These are phyloP conservation scores for Podaxis carcinomalis DNA, from an alignment of 768 basidiomycete species.

Conservation along the genomic window DNA sequence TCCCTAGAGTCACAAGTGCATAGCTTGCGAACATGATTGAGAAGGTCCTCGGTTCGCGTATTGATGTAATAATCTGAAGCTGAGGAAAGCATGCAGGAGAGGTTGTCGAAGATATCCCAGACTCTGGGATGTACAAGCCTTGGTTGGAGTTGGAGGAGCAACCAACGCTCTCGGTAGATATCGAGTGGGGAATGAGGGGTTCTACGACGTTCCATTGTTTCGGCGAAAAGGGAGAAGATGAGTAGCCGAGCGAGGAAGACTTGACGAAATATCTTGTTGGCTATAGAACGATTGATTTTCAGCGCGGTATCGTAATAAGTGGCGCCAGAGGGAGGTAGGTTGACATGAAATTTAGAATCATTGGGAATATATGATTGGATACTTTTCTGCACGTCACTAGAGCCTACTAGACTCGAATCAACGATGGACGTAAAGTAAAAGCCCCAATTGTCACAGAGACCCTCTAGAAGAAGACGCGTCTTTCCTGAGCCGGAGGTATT, in stretches of 20 bases:
- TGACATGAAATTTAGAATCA: slow-evolving; percentile 24
- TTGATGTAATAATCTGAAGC: slow-evolving; percentile 34
- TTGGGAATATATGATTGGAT: slow-evolving; percentile 34
- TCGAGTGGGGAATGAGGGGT: background rate
- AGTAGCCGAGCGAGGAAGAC: slow-evolving; percentile 37
- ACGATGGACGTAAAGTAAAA: slow-evolving; percentile 44
- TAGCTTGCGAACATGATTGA: slow-evolving; percentile 26
- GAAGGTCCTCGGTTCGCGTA: slow-evolving; percentile 25
- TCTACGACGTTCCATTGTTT: slow-evolving; percentile 22
- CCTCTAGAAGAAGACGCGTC: slow-evolving; percentile 39
- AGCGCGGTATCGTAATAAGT: slow-evolving; percentile 27
- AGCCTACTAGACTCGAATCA: slow-evolving; percentile 40
- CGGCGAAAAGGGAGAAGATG: slow-evolving; percentile 34
- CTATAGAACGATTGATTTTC: slow-evolving; percentile 33
- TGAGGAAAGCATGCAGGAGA: slow-evolving; percentile 28
- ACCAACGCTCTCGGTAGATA: slow-evolving; percentile 31
- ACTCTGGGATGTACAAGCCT: slow-evolving; percentile 28
- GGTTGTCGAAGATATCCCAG: slow-evolving; percentile 38
- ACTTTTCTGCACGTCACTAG: slow-evolving; percentile 37
- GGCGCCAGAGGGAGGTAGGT: slow-evolving; percentile 28
- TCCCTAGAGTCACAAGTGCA: slow-evolving; percentile 14
- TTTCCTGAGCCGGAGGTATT: slow-evolving; percentile 48
- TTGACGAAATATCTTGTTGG: slow-evolving; percentile 30
- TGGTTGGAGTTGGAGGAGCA: slow-evolving; percentile 38
- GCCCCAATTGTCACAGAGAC: slow-evolving; percentile 41